Evolutionary conservation across 306 rosid genomes (phyloP).

Genomic region (Neltuma alba): DNA sequence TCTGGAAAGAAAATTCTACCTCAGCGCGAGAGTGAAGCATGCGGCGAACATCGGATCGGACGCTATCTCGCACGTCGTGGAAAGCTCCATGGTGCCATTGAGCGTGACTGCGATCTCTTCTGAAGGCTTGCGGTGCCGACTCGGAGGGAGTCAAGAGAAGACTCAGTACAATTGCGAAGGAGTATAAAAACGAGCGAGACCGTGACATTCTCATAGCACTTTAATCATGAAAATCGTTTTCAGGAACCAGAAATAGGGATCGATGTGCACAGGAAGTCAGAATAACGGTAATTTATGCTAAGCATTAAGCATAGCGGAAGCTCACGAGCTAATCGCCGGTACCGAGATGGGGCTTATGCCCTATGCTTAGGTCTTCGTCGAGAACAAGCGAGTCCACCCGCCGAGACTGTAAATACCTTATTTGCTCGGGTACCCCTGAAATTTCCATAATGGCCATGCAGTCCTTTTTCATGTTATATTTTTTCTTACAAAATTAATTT

Average conservation of each 20-base stretch:
- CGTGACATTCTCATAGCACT: slow-evolving; percentile 36
- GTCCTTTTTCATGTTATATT: neutral
- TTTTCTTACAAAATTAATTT: neutral
- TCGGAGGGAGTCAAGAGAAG: slow-evolving; percentile 59
- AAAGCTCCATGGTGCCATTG: slow-evolving; percentile 99
- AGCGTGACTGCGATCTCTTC: slow-evolving; percentile 67
- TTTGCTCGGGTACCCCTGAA: neutral
- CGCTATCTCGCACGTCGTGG: slow-evolving; percentile 77
- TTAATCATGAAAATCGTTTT: slow-evolving; percentile 8
- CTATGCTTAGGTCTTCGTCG: slow-evolving; percentile 27
- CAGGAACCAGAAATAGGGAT: neutral
- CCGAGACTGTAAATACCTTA: slow-evolving; percentile 9
- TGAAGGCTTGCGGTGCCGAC: slow-evolving; percentile 81
- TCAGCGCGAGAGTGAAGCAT: slow-evolving; percentile 98
- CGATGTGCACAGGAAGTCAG: neutral
- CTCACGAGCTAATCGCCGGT: neutral
- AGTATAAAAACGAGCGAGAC: slow-evolving; percentile 25
- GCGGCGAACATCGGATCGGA: slow-evolving; percentile 89
- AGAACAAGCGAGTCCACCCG: slow-evolving; percentile 2
- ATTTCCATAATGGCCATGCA: neutral
- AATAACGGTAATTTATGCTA: neutral
- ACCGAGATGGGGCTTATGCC: neutral
- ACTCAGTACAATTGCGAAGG: slow-evolving; percentile 39
- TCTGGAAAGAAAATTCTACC: slow-evolving; percentile 43
- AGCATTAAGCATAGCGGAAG: slow-evolving; percentile 13